These are phyloP conservation scores for Eimeria praecox DNA, from an alignment of 169 alveolate species.

Conservation along the genomic window DNA sequence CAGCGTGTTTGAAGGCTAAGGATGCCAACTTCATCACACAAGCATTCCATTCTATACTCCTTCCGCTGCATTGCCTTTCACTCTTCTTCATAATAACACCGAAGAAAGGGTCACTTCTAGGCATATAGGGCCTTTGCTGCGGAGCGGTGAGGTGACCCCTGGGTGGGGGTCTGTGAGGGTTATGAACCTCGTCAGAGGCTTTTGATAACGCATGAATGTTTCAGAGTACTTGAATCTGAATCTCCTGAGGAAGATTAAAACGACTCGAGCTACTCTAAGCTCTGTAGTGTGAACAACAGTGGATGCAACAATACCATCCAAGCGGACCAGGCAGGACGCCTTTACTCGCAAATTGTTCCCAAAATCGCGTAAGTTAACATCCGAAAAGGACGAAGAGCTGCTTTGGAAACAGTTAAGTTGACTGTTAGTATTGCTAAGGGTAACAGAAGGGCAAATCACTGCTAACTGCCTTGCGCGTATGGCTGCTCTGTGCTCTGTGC, in stretches of 20 bases:
- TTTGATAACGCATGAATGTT: not conserved
- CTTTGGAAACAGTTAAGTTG: not conserved
- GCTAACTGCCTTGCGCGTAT: not conserved
- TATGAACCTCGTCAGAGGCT: not conserved
- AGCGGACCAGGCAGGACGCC: not conserved
- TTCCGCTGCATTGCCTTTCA: not conserved
- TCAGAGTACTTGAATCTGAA: not conserved
- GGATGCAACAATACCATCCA: not conserved
- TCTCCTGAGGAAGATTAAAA: not conserved
- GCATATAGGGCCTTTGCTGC: not conserved
- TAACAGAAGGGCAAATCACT: not conserved
- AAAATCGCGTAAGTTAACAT: not conserved
- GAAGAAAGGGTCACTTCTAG: not conserved
- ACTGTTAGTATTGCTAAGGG: not conserved
- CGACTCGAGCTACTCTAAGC: not conserved
- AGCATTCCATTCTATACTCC: not conserved
- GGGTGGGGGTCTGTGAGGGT: not conserved
- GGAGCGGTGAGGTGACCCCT: not conserved
- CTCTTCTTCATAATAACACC: not conserved
- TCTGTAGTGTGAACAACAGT: not conserved
- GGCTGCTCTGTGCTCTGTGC: conserved; percentile 9
- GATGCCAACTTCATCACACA: not conserved
- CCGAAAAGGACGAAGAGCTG: not conserved
- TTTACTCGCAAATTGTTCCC: not conserved
- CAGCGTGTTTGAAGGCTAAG: not conserved